Evolutionary conservation across 331 rosid genomes (phyloP).

Genomic region (Spiraea crenata): DNA sequence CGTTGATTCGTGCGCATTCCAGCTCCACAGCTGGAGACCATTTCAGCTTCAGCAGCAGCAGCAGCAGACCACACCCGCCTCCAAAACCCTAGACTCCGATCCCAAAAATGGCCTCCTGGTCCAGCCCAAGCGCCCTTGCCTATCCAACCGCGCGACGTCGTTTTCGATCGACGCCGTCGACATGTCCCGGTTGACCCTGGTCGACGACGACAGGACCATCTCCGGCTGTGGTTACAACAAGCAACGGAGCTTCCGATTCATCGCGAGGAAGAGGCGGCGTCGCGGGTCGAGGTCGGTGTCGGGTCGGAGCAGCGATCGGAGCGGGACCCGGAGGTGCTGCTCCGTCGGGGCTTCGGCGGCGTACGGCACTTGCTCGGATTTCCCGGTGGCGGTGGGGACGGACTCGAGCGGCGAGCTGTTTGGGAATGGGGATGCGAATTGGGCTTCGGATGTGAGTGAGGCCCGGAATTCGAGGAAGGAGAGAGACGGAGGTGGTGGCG

Average conservation of each 20-base stretch:
- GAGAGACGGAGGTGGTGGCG: constrained; percentile 48
- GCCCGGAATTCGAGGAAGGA: constrained; percentile 77
- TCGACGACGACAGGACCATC: constrained; percentile 55
- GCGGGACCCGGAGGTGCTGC: constrained; percentile 81
- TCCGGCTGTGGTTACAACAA: constrained; percentile 25
- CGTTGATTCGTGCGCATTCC: constrained; percentile 57
- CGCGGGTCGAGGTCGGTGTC: constrained; percentile 91
- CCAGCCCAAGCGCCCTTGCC: constrained; percentile 81
- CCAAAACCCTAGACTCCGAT: constrained; percentile 50
- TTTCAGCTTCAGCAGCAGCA: constrained; percentile 50
- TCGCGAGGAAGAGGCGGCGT: constrained; percentile 80
- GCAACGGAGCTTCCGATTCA: constrained; percentile 41
- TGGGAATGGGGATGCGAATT: constrained; percentile 77
- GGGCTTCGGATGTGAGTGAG: constrained; percentile 95
- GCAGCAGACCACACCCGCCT: constrained; percentile 21
- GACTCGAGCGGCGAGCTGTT: constrained; percentile 98
- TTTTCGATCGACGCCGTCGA: constrained; percentile 56
- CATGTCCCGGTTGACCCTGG: constrained; percentile 52
- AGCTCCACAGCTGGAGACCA: constrained; percentile 81
- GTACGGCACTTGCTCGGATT: constrained; percentile 90
- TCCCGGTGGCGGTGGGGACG: constrained; percentile 88
- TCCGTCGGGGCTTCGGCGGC: constrained; percentile 95
- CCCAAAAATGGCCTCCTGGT: constrained; percentile 25
- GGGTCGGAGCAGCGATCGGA: constrained; percentile 96
- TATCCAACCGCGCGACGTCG: constrained; percentile 74